Base-by-base conservation (phyloP, 164 flowering plant genomes). In the Stephania cephalantha region DNA sequence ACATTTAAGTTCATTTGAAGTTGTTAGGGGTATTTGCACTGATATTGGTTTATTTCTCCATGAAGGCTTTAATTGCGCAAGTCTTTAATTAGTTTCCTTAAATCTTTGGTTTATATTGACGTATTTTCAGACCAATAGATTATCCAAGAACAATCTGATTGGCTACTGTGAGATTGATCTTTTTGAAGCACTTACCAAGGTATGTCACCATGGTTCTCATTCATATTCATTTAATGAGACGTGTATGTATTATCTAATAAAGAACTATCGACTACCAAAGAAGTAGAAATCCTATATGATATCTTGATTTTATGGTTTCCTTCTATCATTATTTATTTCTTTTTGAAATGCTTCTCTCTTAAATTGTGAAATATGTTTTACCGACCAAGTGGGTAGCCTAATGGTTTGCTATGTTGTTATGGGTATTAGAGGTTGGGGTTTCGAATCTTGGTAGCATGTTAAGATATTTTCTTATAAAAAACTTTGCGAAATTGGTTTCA, bases 141-240 rank as follows among this genome's bases (percentile, higher is more conserved):
- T 95, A 30, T 86, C 87, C 35, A 88, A 84, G 84, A 93, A 85
- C 85, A 90, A 89, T 84, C 86, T 93, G 44, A 71, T 93, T 22
- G 99, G 99, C 6, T 90, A 84, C 77, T 93, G 95, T 82, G 99
- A 95, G 81, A 77, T 95, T 78, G 91, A 95, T 87, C 85, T 95
- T 17, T 82, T 89, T 74, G 88, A 89, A 75, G 83, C 67, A 76
- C 86, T 93, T 65, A 72, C 84, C 72, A 83, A 71, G 88, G 97
- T 95, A 77, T 61, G 66, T n/a, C 20, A n/a, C 22, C 20, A 20
- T 5, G 22, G 22, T 22, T 5, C 20, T 61, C 22, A 61, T 61
- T 61, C 9, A 20, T 61, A 18, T 61, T 61, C 25, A 61, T 61
- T 61, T n/a, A 61, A 20, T n/a, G 66, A 5, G 9, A 61, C 8